These are phyloP conservation scores for Puccinia triticina DNA, from an alignment of 1,284 basidiomycete genomes.

Conservation along the genomic window DNA sequence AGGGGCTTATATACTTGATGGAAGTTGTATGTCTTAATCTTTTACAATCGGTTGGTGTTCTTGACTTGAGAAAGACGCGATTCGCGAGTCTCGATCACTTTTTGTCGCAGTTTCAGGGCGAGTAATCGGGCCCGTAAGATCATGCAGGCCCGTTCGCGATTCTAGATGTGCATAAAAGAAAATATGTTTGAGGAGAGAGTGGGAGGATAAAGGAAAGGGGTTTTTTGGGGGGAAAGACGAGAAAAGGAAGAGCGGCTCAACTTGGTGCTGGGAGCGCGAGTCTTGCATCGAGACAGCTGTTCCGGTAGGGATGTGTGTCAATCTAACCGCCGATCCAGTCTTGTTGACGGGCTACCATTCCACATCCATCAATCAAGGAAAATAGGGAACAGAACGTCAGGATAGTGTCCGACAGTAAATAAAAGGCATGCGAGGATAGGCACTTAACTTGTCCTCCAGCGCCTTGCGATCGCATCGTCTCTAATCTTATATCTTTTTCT, in stretches of 20 bases:
- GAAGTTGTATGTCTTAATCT: slow-evolving; percentile 90
- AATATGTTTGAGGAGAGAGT: background rate
- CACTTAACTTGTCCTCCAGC: slow-evolving; percentile 84
- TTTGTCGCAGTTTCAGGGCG: slow-evolving; percentile 73
- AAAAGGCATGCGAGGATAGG: no score
- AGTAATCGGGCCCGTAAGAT: slow-evolving; percentile 80
- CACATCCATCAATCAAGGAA: background rate
- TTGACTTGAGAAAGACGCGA: slow-evolving; percentile 73
- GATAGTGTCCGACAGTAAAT: no score
- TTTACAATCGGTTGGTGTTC: slow-evolving; percentile 81
- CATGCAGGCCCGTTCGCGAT: slow-evolving; percentile 82
- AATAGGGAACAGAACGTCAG: background rate
- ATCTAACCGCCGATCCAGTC: slow-evolving; percentile 95
- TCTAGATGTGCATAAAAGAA: slow-evolving; percentile 64
- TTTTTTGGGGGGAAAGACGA: slow-evolving; percentile 31
- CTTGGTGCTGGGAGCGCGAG: slow-evolving; percentile 91
- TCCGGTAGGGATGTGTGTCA: slow-evolving; percentile 90
- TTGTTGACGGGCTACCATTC: slow-evolving; percentile 85
- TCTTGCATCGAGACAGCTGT: slow-evolving; percentile 98
- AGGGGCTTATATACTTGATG: slow-evolving; percentile 67
- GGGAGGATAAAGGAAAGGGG: background rate
- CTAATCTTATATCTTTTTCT: slow-evolving; percentile 82
- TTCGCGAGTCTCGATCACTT: slow-evolving; percentile 72
- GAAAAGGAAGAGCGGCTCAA: slow-evolving; percentile 58
- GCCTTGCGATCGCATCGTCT: slow-evolving; percentile 92